Conservation (phyloP, 2,329 filamentous ascomycete genomes). For the Arthrobotrys musiformis region DNA sequence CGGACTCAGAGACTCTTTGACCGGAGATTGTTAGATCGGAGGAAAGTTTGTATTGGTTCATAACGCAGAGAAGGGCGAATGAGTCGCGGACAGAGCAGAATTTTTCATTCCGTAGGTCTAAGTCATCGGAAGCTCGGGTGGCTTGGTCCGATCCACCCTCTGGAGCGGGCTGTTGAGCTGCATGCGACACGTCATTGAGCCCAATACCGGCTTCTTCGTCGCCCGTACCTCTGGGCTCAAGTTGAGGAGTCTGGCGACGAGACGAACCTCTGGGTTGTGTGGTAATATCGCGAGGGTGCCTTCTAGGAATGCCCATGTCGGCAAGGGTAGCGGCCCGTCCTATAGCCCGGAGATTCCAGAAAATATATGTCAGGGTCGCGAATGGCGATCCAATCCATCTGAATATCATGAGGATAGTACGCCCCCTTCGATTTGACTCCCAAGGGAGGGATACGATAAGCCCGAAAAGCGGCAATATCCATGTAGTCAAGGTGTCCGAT, state of each 20-base stretch:
- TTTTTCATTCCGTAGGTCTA: conserved; percentile 29
- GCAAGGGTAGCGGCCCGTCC: conserved; percentile 60
- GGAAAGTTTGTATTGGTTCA: conserved; percentile 64
- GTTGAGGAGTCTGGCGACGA: no score
- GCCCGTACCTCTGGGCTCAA: not conserved
- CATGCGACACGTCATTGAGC: conserved; percentile 6
- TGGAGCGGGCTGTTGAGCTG: not conserved
- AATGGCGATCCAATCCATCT: conserved; percentile 61
- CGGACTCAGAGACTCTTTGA: conserved; percentile 35
- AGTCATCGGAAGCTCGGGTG: not conserved
- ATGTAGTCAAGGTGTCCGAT: conserved; percentile 59
- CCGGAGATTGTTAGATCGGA: conserved; percentile 33
- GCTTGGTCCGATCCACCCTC: not conserved
- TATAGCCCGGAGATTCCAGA: conserved; percentile 61
- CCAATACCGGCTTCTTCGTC: conserved; percentile 27
- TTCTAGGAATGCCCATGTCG: conserved; percentile 58
- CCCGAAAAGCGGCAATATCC: conserved; percentile 58
- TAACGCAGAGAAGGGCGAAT: conserved; percentile 64
- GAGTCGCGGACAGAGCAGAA: conserved; percentile 61
- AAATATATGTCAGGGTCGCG: conserved; percentile 59
- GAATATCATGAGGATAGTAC: conserved; percentile 56
- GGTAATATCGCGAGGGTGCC: not conserved
- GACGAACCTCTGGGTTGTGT: no score
- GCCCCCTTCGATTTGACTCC: conserved; percentile 58
- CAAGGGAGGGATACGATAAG: conserved; percentile 58